A percentile compares a stretch with the other conserved stretches of the same genome.
Evolutionary conservation across 1,139 yeast genomes (phyloP).

Genomic region (Saccharomyces hybrid): DNA sequence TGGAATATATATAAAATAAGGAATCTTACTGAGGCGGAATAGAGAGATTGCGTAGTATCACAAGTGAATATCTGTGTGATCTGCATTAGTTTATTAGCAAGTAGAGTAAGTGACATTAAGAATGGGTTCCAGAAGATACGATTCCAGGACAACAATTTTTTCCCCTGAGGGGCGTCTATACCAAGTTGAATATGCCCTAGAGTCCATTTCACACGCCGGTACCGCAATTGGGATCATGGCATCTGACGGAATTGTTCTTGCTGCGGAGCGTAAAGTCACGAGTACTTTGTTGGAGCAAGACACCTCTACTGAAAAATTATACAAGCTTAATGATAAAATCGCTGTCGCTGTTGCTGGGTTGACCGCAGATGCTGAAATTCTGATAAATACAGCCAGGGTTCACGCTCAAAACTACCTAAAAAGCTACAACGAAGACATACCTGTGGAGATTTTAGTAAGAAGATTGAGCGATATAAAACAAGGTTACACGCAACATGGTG

Average conservation of each 20-base stretch:
- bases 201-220: constrained; percentile 96
- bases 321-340: constrained; percentile 72
- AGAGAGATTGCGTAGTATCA: neutral
- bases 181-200: constrained; percentile 95
- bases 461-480: constrained; percentile 89
- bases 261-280: constrained; percentile 93
- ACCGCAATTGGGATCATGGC: constrained; percentile 94
- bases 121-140: constrained; percentile 76
- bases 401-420: constrained; percentile 78
- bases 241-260: constrained; percentile 86
- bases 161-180: constrained; percentile 97
- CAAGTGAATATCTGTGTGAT: neutral
- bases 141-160: constrained; percentile 94
- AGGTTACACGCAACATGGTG: constrained; percentile 98
- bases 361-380: constrained; percentile 92
- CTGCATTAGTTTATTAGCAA: neutral
- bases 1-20: neutral
- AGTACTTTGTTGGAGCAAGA: constrained; percentile 89
- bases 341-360: constrained; percentile 96
- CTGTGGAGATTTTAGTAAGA: constrained; percentile 83
- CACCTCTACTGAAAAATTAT: constrained; percentile 86
- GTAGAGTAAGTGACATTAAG: neutral
- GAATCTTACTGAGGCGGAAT: neutral
- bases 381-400: constrained; percentile 81
- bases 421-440: constrained; percentile 83